A percentile compares a stretch with the other conserved stretches of the same genome.
Conservation (phyloP, 768 basidiomycete species). For the Auriscalpium orientale region DNA sequence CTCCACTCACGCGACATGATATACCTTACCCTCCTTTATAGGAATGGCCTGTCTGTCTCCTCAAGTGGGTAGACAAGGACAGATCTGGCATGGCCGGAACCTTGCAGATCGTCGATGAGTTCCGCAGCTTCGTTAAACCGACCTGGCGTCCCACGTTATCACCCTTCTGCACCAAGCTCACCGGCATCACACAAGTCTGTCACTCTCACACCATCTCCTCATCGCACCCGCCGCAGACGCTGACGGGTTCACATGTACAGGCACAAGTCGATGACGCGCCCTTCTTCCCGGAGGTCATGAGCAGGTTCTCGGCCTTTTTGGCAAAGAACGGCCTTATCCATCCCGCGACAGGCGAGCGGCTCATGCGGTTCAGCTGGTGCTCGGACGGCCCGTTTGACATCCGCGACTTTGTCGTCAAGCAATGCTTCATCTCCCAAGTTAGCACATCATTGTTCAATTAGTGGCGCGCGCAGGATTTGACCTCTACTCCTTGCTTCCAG, state of each 20-base stretch:
- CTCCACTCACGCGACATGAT: neutral
- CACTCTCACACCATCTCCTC: conserved; percentile 1
- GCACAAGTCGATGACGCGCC: conserved; percentile 76
- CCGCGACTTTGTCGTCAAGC: conserved; percentile 81
- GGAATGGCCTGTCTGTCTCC: conserved; percentile 91
- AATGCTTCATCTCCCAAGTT: conserved; percentile 81
- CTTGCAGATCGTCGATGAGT: conserved; percentile 71
- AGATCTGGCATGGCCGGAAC: conserved; percentile 41
- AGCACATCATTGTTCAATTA: conserved; percentile 7
- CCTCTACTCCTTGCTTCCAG: conserved; percentile 27
- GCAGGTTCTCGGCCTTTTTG: conserved; percentile 59
- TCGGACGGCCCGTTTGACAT: conserved; percentile 80
- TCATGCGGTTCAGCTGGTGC: conserved; percentile 72
- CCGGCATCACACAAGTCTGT: conserved; percentile 88
- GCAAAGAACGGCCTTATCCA: conserved; percentile 65
- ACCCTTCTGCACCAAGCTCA: conserved; percentile 78
- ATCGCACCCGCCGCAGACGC: neutral
- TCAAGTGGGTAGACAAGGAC: conserved; percentile 70
- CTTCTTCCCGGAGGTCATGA: conserved; percentile 61
- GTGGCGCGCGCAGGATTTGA: conserved; percentile 1
- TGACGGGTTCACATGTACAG: conserved; percentile 32
- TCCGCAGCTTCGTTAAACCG: conserved; percentile 82
- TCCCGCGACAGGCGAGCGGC: conserved; percentile 42
- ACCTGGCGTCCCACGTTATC: conserved; percentile 80
- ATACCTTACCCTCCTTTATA: conserved; percentile 23